phyloP scores from a whole-genome alignment of 495 filamentous ascomycete genomes.

The Hyaloscypha bicolor region DNA sequence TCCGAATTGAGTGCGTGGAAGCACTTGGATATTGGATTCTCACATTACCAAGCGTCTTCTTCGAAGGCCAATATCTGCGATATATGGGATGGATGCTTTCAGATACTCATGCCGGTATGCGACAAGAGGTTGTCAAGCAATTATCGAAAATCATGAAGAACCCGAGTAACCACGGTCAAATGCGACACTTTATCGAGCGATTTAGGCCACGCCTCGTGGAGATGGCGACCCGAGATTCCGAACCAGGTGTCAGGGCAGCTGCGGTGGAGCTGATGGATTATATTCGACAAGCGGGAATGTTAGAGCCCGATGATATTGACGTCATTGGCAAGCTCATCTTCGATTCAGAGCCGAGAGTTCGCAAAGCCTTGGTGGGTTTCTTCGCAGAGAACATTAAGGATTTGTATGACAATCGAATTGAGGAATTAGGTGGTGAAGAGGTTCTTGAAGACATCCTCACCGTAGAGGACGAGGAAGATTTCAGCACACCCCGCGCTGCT shows the following conservation, averaged over 20 bases:
- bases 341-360: constrained; percentile 78
- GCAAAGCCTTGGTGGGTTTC: constrained; percentile 86
- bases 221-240: constrained; percentile 83
- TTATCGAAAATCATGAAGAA: constrained; percentile 70
- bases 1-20: constrained; percentile 80
- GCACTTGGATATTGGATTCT: constrained; percentile 87
- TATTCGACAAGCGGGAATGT: constrained; percentile 78
- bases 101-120: constrained; percentile 66
- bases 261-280: constrained; percentile 79
- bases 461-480: constrained; percentile 67
- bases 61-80: constrained; percentile 82
- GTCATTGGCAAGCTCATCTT: constrained; percentile 82
- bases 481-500: constrained; percentile 68
- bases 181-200: constrained; percentile 87
- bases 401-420: constrained; percentile 73
- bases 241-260: constrained; percentile 72
- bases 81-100: constrained; percentile 96
- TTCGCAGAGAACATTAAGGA: constrained; percentile 86
- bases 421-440: constrained; percentile 84
- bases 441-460: constrained; percentile 65
- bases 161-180: constrained; percentile 67
- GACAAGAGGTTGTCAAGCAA: constrained; percentile 80
- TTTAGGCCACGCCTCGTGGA: constrained; percentile 89
- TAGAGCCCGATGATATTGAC: constrained; percentile 91
- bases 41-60: constrained; percentile 79